Base-by-base conservation (phyloP, 2,329 filamentous ascomycete genomes). In the Nigrospora sphaerica region DNA sequence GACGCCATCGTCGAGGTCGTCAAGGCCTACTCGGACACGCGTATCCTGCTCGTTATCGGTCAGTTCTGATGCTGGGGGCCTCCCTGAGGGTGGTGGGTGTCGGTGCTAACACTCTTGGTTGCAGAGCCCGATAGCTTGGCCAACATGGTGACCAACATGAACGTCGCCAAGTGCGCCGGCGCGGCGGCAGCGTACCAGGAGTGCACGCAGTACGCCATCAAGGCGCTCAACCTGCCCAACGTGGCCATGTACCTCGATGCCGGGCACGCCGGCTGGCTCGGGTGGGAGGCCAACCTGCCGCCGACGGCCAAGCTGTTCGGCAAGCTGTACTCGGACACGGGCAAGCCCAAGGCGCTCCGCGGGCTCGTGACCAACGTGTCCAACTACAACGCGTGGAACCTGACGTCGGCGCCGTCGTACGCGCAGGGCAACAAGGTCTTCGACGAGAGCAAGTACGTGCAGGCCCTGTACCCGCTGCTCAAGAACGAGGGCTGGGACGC, bases 391-490 rank as follows among this genome's bases (percentile, higher is more conserved):
- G 67, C 58, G 31, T 77, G 69, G 67, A 64, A 61, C 50, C 55
- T 72, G 31, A 53, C 55, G 49, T 56, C 60, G 1, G 57, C 73
- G 19, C 72, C 74, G 4, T 59, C 65, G 3, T 78, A 62, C 49
- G 59, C 60, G 47, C 57, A 51, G 62, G 54, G 66, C 56, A 73
- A 77, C 62, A 55, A 62, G 48, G 67, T 71, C 56, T 78, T 74
- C 54, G 78, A 81, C 53, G 70, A 72, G 56, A 73, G 60, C 48
- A 74, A 74, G 61, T 90, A 81, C 64, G 68, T 77, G 34, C 59
- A 71, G 42, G 85, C 83, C 46, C 81, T 93, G 56, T 80, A 80
- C 9, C 74, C 78, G 6, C 76, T 83, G 19, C 77, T 88, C 32
- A 67, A 71, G 2, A 58, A 68, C 0, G 53, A 60, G 28, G 72